Evolutionary conservation across 2,329 filamentous ascomycete genomes (phyloP).

Genomic region (Aaosphaeria pasadenensis): DNA sequence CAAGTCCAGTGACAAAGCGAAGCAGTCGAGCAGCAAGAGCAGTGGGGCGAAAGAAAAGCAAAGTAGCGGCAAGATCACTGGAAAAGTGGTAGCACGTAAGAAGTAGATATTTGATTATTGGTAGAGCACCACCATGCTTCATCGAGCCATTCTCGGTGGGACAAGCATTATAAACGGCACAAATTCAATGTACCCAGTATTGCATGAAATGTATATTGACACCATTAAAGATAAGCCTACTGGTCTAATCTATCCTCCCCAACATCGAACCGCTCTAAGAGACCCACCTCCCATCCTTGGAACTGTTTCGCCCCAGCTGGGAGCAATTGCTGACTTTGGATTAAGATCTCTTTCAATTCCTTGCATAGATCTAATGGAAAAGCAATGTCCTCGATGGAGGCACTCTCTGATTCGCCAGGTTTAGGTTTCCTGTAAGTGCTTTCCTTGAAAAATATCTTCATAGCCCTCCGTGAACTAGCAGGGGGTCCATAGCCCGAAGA

Average conservation of each 20-base stretch:
- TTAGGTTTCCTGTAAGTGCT: slow-evolving; percentile 20
- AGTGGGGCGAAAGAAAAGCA: neutral
- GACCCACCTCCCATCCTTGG: slow-evolving; percentile 65
- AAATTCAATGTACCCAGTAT: too few relatives aligned
- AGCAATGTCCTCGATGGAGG: slow-evolving; percentile 49
- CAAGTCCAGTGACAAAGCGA: neutral
- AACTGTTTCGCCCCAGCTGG: slow-evolving; percentile 58
- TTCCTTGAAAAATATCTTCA: slow-evolving; percentile 56
- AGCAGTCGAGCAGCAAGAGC: neutral
- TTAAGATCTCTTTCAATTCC: slow-evolving; percentile 45
- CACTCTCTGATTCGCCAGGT: slow-evolving; percentile 34
- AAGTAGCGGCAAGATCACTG: neutral
- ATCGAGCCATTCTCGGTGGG: too few relatives aligned
- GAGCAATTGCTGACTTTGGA: slow-evolving; percentile 50
- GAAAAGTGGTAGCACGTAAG: too few relatives aligned
- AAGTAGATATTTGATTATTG: too few relatives aligned
- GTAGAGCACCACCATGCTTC: too few relatives aligned
- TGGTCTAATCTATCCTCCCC: slow-evolving; percentile 8
- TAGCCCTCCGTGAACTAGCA: slow-evolving; percentile 40
- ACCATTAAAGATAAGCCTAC: too few relatives aligned
- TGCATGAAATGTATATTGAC: too few relatives aligned
- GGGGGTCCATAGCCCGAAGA: slow-evolving; percentile 29
- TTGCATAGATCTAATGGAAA: slow-evolving; percentile 53
- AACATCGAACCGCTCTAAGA: slow-evolving; percentile 55
- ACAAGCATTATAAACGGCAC: too few relatives aligned